Evolutionary conservation across 1,284 basidiomycete species (phyloP), one percentile per base, ranked within the genome.

Genomic region (Ceratobasidium sp.): DNA sequence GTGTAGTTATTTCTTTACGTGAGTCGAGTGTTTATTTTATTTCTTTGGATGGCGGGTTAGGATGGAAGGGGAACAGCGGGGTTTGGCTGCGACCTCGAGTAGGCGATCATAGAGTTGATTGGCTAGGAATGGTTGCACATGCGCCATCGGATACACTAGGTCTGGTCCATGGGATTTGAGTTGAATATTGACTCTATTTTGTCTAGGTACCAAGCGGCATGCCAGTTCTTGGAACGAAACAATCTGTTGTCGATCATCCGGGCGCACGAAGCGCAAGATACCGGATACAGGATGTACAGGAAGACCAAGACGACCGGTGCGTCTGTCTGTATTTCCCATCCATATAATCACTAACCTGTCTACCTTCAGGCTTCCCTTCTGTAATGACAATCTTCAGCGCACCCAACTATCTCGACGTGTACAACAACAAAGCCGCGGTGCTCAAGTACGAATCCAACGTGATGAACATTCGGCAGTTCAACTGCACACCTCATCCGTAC

Each of bases 371-470:
- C 2, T 93, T 93, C 85, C 96, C 96, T 3, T 96, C 96, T 13
- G 95, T 98, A 79, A 97, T 98, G 94, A 98, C 96, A 62, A 96
- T 98, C 82, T 98, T 98, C 86, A 96, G 94, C 13, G 96, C 96
- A 7, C 95, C 96, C 40, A 98, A 98, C 85, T 98, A 98, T 84
- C 92, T 98, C 75, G 96, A 98, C 83, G 94, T 97, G 48, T 98
- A 98, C 86, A 96, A 96, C 85, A 98, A 98, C 88, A 98, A 97
- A 87, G 96, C 96, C 1, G 96, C 96, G 0, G 96, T 98, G 5
- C 90, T 98, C 83, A 97, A 98, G 87, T 97, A 98, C 84, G 96
- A 98, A 85, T 95, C 94, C 84, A 98, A 98, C 83, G 96, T 97
- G 67, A 94, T 98, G 92, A 98, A 98, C 84, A 96, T 96, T 82